Evolutionary conservation across 2,329 filamentous ascomycete species (phyloP), one percentile per base, ranked within the genome.

Genomic region (Scytalidium lignicola): DNA sequence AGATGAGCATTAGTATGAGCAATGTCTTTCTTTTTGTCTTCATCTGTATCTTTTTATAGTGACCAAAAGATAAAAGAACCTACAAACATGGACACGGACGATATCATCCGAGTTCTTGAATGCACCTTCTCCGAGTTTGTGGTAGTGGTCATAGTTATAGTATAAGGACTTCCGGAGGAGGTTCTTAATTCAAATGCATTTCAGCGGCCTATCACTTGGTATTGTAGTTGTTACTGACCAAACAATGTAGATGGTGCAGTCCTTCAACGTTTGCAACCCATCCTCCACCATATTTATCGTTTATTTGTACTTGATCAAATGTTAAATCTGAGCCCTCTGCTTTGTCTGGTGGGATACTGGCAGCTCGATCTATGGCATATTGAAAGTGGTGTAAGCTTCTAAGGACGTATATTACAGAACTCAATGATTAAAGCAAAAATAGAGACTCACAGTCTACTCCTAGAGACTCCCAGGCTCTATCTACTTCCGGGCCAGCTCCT

Each of bases 71-170:
- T 26, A 10, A 26, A 3, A 39, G 15, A 44, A 70, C 71, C 61
- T 61, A 75, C 73, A 72, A 50, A 76, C 68, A 55, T 81, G 78
- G 18, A 69, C 67, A 17, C 67, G 67, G 21, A 79, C 61, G 20
- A 78, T 71, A 32, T 67, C 67, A 41, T 76, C 73, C 2, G 70
- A 65, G 56, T 79, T 79, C 19, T 57, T 59, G 57, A 80, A 80
- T 1, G 74, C 68, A 0, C 73, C 73, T 49, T 73, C 49, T 6
- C 71, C 70, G 41, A 65, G 59, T 0, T 60, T 56, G 26, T 66
- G 66, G 54, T 80, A 80, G 58, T 80, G 74, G 43, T 75, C 70
- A 49, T 73, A 74, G 55, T 79, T 80, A 62, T 73, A 78, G 57
- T 74, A 72, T 8, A 78, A 63, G 0, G 70, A 63, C 60, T 79